phyloP scores from a whole-genome alignment of 225 moss, liverwort and hornwort genomes.

The Straminergon stramineum region DNA sequence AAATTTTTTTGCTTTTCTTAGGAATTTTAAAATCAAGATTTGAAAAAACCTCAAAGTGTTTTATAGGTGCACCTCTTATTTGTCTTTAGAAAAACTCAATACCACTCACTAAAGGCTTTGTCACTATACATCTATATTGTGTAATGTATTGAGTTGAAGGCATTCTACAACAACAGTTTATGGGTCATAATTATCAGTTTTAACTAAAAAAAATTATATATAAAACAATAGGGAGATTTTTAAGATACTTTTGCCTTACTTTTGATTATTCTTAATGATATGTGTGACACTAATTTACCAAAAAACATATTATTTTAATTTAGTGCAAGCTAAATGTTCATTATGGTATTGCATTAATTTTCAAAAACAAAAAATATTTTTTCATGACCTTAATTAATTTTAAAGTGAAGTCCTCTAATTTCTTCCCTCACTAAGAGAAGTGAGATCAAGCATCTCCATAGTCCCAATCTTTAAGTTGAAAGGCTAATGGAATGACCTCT shows the following conservation, averaged over 20 bases:
- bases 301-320: neutral
- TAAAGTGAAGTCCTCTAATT: too few species aligned
- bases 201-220: too few species aligned
- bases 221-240: too few species aligned
- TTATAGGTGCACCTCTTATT: too few species aligned
- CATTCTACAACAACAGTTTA: neutral
- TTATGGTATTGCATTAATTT: neutral
- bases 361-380: neutral
- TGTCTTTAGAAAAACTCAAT: neutral
- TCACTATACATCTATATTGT: neutral
- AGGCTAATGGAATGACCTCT: too few species aligned
- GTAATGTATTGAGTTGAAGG: neutral
- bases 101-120: neutral
- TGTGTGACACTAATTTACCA: neutral
- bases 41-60: neutral
- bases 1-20: accelerated
- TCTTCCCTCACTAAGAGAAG: too few species aligned
- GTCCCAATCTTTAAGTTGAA: too few species aligned
- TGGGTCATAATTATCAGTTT: neutral
- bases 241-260: too few species aligned
- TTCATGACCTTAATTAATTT: too few species aligned
- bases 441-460: too few species aligned
- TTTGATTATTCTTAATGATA: too few species aligned
- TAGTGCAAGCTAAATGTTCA: neutral
- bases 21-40: neutral